phyloP scores from a whole-genome alignment of 108 stramenopile genomes.

The Pelagomonas calceolata region DNA sequence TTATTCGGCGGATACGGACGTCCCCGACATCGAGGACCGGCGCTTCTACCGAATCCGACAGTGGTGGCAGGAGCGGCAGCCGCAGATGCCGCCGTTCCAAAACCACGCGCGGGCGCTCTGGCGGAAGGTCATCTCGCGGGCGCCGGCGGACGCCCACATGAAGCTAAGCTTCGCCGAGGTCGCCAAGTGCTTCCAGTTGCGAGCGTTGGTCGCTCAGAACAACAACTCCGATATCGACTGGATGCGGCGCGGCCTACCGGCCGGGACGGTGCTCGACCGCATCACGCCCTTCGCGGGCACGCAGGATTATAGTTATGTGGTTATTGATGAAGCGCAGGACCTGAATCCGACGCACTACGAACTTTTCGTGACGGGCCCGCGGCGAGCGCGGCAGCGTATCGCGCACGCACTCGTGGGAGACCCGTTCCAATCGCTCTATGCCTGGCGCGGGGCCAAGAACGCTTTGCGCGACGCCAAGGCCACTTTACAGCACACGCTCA shows the following conservation, averaged over 20 bases:
- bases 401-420: neutral
- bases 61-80: neutral
- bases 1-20: neutral
- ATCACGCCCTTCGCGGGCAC: neutral
- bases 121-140: neutral
- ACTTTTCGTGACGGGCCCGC: neutral
- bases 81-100: neutral
- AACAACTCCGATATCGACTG: neutral
- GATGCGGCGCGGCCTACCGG: no score
- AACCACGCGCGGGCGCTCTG: neutral
- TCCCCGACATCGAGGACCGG: no score
- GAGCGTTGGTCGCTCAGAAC: neutral
- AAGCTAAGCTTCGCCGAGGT: neutral
- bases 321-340: neutral
- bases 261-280: neutral
- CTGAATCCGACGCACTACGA: neutral
- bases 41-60: neutral
- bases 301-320: neutral
- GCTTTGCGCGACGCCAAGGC: neutral
- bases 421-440: neutral
- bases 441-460: neutral
- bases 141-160: neutral
- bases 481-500: neutral
- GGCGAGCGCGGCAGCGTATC: neutral
- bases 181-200: neutral